Evolutionary conservation across 495 filamentous ascomycete genomes (phyloP).

Genomic region (Penicillium salamii): DNA sequence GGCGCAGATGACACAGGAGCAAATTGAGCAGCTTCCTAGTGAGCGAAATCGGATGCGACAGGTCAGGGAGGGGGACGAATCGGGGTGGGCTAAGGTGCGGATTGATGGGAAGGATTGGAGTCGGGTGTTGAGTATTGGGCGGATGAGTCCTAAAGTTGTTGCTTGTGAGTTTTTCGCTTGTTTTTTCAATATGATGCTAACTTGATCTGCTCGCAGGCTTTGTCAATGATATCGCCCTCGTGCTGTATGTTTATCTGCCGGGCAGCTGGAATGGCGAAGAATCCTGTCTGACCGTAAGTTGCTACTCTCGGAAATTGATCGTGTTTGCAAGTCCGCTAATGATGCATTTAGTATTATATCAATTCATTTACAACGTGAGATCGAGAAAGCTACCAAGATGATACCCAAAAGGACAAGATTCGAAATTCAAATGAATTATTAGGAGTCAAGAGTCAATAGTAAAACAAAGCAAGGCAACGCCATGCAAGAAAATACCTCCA

Average conservation of each 20-base stretch:
- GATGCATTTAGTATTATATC: slow-evolving; percentile 57
- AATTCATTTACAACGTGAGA: slow-evolving; percentile 46
- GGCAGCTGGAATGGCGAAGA: slow-evolving; percentile 67
- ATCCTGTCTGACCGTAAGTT: slow-evolving; percentile 73
- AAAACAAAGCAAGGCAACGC: slow-evolving; percentile 17
- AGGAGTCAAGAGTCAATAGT: slow-evolving; percentile 23
- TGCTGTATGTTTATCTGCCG: slow-evolving; percentile 89
- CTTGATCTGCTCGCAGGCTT: slow-evolving; percentile 43
- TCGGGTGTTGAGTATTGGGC: slow-evolving; percentile 81
- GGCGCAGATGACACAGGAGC: slow-evolving; percentile 59
- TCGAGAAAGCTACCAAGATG: background rate
- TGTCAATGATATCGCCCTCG: slow-evolving; percentile 74
- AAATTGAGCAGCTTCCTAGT: slow-evolving; percentile 68
- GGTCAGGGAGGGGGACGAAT: slow-evolving; percentile 49
- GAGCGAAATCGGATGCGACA: slow-evolving; percentile 63
- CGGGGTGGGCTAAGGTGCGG: slow-evolving; percentile 78
- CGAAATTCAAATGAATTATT: slow-evolving; percentile 11
- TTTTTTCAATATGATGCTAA: background rate
- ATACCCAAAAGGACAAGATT: background rate
- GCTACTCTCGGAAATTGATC: background rate
- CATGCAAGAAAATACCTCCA: slow-evolving; percentile 12
- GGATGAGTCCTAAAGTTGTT: slow-evolving; percentile 84
- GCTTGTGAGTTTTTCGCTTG: slow-evolving; percentile 57
- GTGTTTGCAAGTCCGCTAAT: background rate
- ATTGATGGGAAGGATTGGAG: slow-evolving; percentile 94